Evolutionary conservation across 2,329 filamentous ascomycete species (phyloP), one percentile per base, ranked within the genome.

Genomic region (Fusarium sp.): DNA sequence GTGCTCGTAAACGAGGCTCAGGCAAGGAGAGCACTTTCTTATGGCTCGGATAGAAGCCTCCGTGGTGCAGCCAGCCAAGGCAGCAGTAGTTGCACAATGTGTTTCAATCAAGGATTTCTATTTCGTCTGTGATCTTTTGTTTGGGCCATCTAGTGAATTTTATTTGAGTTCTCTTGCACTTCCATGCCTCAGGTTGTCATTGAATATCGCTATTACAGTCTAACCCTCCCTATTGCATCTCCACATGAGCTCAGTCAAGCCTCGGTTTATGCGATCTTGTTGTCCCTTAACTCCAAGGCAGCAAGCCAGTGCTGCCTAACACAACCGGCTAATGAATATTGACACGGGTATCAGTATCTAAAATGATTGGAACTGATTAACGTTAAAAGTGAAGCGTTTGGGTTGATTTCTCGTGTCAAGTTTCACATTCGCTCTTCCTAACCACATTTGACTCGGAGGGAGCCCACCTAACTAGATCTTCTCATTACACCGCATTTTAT

Each of bases 321-420:
- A 65, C 57, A 67, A 60, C 61, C 49, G 11, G 65, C 46, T 20
- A 59, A 45, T 38, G 53, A 56, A 49, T 22, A 58, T 20, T 52
- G 53, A 38, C 70, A 67, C 65, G 54, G 50, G 45, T 52, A 38
- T 41, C 27, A 45, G 54, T 56, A 25, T 29, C 22, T 63, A 13
- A 38, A 41, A 20, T 49, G 49, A 46, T 57, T 62, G 42, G 55
- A 15, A 50, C 52, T 39, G 42, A 36, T 18, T 31, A 20, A 33
- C 13, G 25, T 15, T 17, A 18, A 8, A 27, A 25, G 35, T 15
- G 27, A 39, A 44, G 22, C 29, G 20, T 39, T 27, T 45, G 18
- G 27, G 36, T 49, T 58, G 44, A 44, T 35, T 53, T 27, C 33
- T 41, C 35, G 18, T 39, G 22, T 53, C 14, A 17, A 20, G 39